A percentile compares a stretch with the other conserved stretches of the same genome.
These are phyloP conservation scores for Eucalyptus victrix DNA, from an alignment of 345 rosid genomes.

Conservation along the genomic window DNA sequence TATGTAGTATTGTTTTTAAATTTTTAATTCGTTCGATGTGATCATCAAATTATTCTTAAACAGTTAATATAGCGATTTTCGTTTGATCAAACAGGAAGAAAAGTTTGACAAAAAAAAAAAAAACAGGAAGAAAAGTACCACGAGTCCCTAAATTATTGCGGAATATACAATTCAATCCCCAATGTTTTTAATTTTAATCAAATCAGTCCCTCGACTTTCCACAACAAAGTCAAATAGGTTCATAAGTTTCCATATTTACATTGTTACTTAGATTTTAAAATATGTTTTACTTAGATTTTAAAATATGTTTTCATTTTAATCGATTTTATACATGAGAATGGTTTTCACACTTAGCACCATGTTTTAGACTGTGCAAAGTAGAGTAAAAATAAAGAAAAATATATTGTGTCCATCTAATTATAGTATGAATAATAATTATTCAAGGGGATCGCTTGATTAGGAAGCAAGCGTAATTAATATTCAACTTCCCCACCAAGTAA, in stretches of 20 bases:
- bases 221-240: background rate
- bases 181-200: background rate
- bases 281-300: too few relatives aligned
- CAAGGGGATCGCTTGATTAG: background rate
- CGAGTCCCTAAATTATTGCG: background rate
- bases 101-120: too few relatives aligned
- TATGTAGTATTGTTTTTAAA: accelerated
- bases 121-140: background rate
- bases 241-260: background rate
- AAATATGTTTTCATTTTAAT: background rate
- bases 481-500: background rate
- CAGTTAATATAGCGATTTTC: accelerated
- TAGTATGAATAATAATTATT: background rate
- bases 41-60: background rate
- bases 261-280: background rate
- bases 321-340: background rate
- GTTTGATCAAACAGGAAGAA: background rate
- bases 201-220: background rate
- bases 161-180: background rate
- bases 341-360: background rate
- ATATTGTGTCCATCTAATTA: background rate
- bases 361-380: background rate
- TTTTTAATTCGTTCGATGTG: accelerated
- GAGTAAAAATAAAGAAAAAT: background rate
- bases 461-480: background rate